Base-by-base conservation (phyloP, 2,329 filamentous ascomycete genomes). In the Calonectria crousiana region DNA sequence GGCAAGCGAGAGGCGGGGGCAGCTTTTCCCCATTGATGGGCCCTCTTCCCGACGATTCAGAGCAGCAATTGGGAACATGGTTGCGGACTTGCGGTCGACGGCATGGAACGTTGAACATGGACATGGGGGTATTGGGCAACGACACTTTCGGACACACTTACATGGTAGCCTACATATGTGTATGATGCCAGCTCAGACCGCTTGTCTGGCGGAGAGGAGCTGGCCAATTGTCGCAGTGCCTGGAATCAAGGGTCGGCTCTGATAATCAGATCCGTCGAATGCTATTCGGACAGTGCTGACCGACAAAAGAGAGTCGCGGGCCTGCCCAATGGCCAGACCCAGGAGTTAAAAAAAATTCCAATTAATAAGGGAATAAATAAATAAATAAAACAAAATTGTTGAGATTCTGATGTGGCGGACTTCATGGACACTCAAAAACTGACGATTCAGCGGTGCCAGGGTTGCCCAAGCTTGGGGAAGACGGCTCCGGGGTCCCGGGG, bases 111-210 rank as follows among this genome's bases (percentile, higher is more conserved):
- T 49, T 65, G 41, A 26, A 52, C 67, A 69, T 67, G 58, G 67
- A 64, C 70, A 72, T 75, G 73, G 73, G 67, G 51, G 47, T 38
- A 71, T 69, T 23, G 34, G n/a, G n/a, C 34, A 67, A 28, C 34
- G 38, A 67, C 30, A 36, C 44, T 58, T 28, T 47, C 14, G 51
- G 68, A 72, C 78, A 71, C 28, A 71, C 71, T 72, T 78, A 73
- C 74, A 74, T 70, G 70, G 69, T 34, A 77, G 77, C 76, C 74
- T 75, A 75, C 78, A 80, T 80, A 77, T 77, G 71, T 77, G 67
- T 74, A 75, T 78, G 72, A 77, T 78, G 78, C 77, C 78, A 80
- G 70, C 78, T 80, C 78, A 80, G 78, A 80, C 78, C 78, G 78
- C 78, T 73, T 78, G 62, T 80, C 74, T 72, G 56, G 30, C 60